phyloP scores from a whole-genome alignment of 768 basidiomycete genomes.

The Neoboletus subvelutipes region DNA sequence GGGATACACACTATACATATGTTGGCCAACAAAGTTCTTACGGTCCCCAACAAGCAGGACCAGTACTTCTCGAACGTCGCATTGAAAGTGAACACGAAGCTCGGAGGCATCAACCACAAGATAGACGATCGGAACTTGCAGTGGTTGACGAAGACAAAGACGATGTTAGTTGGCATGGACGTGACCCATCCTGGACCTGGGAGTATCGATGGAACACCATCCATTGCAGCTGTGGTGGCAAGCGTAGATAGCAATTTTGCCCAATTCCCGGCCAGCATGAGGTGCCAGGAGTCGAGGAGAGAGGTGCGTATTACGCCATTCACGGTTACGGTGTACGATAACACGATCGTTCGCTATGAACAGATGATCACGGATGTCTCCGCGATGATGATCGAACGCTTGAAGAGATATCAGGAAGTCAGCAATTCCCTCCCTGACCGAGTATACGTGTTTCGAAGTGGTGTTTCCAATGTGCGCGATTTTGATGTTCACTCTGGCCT shows the following conservation, averaged over 20 bases:
- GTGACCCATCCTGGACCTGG: constrained; percentile 77
- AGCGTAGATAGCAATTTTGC: constrained; percentile 68
- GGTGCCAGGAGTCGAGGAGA: constrained; percentile 51
- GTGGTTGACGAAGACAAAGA: constrained; percentile 66
- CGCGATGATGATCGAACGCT: constrained; percentile 70
- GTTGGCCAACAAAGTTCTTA: constrained; percentile 60
- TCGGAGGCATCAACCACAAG: constrained; percentile 81
- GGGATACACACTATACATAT: constrained; percentile 73
- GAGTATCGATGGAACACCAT: constrained; percentile 70
- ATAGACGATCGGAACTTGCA: constrained; percentile 53
- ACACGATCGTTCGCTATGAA: neutral
- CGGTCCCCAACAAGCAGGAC: constrained; percentile 56
- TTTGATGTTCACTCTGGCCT: neutral
- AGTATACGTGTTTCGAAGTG: constrained; percentile 75
- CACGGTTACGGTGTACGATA: neutral
- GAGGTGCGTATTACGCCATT: constrained; percentile 22
- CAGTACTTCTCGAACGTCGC: constrained; percentile 84
- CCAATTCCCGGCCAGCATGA: constrained; percentile 74
- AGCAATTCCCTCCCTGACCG: constrained; percentile 62
- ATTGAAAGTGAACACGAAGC: constrained; percentile 79
- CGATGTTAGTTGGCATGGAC: constrained; percentile 86
- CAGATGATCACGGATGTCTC: constrained; percentile 74
- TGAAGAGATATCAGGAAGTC: constrained; percentile 54
- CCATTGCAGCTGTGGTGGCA: constrained; percentile 81
- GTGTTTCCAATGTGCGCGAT: constrained; percentile 68